Evolutionary conservation across 208 protist genomes (phyloP).

Genomic region (Trypanosomatidae sp.): DNA sequence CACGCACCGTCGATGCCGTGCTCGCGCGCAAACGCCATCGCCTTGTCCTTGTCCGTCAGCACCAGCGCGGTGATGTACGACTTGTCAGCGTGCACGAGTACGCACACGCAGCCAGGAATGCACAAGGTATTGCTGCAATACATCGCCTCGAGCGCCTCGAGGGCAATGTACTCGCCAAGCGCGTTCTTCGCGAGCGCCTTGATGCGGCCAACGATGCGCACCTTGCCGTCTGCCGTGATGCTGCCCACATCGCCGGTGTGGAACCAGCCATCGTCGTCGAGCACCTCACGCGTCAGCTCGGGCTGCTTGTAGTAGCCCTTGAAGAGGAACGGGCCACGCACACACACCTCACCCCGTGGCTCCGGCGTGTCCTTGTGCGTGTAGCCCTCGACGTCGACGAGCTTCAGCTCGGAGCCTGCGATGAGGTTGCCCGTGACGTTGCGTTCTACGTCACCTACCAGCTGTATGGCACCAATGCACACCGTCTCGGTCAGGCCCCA

Average conservation of each 20-base stretch:
- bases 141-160: conserved; percentile 68
- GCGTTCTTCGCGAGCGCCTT: conserved; percentile 89
- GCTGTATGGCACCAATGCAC: conserved; percentile 42
- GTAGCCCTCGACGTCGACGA: conserved; percentile 78
- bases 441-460: conserved; percentile 26
- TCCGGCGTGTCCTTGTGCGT: conserved; percentile 53
- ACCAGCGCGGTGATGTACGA: conserved; percentile 57
- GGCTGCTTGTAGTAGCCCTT: conserved; percentile 88
- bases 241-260: conserved; percentile 80
- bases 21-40: conserved; percentile 21
- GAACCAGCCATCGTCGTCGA: conserved; percentile 81
- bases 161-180: conserved; percentile 86
- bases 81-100: conserved; percentile 63
- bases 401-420: conserved; percentile 61
- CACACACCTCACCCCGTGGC: conserved; percentile 70
- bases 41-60: conserved; percentile 22
- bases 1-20: conserved; percentile 14
- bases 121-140: conserved; percentile 47
- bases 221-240: conserved; percentile 21
- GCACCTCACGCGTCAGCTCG: conserved; percentile 65
- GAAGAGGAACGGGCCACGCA: conserved; percentile 76
- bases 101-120: conserved; percentile 51
- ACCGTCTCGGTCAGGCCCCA: conserved; percentile 86
- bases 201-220: conserved; percentile 76
- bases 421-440: conserved; percentile 51